Evolutionary conservation across 768 basidiomycete species (phyloP), one percentile per base, ranked within the genome.

Genomic region (Harrya chromipes): DNA sequence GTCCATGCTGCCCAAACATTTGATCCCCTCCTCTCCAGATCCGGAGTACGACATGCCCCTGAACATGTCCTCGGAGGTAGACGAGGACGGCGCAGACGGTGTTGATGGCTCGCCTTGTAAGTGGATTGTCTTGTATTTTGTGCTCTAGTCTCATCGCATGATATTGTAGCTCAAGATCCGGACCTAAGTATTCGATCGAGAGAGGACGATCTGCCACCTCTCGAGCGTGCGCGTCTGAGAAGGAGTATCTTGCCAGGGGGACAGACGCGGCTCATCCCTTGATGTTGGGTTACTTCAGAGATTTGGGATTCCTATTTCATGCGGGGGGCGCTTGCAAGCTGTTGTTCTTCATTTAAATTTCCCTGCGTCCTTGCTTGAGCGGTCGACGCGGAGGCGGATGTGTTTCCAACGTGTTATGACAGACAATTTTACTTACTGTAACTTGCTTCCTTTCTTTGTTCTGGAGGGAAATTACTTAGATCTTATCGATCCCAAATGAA

Each of bases 171-270:
- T 37, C 63, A 64, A 52, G 67, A 69, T 31, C 55, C 48, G 6
- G 69, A 65, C 37, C 8, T 38, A 1, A 68, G 68, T 37, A 52
- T 53, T 16, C 50, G 51, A 20, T 48, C 60, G 39, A 55, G 54
- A 75, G 79, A 78, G 4, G 82, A 84, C 27, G 75, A 78, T 49
- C 57, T 90, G 23, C 75, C 86, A 5, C 87, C 87, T 1, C 69
- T 90, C 31, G 87, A 90, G 66, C 76, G 79, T 56, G 87, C 85
- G 29, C 72, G 82, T 49, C 75, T 82, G n/a, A n/a, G n/a, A 53
- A 53, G 71, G 54, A 75, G 70, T 44, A 57, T 66, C 17, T 57
- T 75, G 8, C 58, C 66, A 2, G 59, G 69, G 19, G 67, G 66
- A 44, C 66, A 67, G 47, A 61, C 54, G 23, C 59, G 61, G 13